phyloP scores from a whole-genome alignment of 2,329 filamentous ascomycete genomes.

The Chrysoporthe puriensis region DNA sequence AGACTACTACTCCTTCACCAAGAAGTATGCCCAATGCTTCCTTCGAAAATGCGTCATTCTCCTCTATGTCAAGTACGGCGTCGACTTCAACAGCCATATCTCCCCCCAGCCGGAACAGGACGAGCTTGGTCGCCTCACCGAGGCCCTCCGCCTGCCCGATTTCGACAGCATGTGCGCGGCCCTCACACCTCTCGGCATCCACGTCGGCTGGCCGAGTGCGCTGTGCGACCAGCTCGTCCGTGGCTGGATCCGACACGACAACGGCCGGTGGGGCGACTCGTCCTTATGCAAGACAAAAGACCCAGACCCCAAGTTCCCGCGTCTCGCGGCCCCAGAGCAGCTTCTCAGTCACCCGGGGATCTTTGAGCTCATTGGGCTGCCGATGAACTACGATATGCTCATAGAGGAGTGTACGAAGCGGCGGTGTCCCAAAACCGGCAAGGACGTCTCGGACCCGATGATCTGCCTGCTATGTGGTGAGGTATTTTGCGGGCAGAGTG shows the following conservation, averaged over 20 bases:
- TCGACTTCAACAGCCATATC: conserved; percentile 78
- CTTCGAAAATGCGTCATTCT: conserved; percentile 83
- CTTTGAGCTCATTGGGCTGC: conserved; percentile 90
- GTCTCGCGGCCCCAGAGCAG: conserved; percentile 20
- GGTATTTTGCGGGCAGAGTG: conserved; percentile 93
- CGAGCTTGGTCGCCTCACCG: conserved; percentile 81
- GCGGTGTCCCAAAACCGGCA: conserved; percentile 85
- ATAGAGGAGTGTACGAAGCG: conserved; percentile 89
- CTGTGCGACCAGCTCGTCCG: conserved; percentile 50
- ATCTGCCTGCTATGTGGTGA: conserved; percentile 94
- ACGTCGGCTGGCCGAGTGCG: conserved; percentile 54
- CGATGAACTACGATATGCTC: conserved; percentile 87
- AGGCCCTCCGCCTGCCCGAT: conserved; percentile 73
- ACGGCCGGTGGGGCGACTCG: conserved; percentile 11
- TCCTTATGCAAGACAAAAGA: background rate
- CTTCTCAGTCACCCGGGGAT: conserved; percentile 81
- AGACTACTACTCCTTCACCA: conserved; percentile 63
- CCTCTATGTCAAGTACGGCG: conserved; percentile 83
- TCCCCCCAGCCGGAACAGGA: conserved; percentile 66
- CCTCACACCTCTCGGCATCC: conserved; percentile 49
- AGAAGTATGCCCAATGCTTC: conserved; percentile 87
- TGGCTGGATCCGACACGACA: conserved; percentile 76
- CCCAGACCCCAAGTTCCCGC: conserved; percentile 7
- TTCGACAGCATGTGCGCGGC: conserved; percentile 77
- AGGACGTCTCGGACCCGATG: conserved; percentile 87